Conservation (phyloP, 495 filamentous ascomycete species). For the Penicillium canescens region DNA sequence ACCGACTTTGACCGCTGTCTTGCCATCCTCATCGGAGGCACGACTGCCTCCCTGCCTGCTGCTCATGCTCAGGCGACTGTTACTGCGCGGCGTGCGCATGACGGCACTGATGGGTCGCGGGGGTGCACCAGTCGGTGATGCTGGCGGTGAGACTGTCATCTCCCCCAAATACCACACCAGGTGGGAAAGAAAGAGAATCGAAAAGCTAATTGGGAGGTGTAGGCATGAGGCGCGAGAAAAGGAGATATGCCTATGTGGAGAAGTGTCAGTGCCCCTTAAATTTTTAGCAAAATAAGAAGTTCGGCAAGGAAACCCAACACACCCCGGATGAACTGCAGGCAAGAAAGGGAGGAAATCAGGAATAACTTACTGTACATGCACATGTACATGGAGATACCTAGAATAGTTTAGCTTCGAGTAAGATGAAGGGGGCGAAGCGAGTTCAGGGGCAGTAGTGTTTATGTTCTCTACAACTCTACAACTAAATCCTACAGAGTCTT, state of each 20-base stretch:
- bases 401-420: conserved; percentile 22
- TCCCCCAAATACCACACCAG: conserved; percentile 26
- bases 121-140: conserved; percentile 55
- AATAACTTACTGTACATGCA: background rate
- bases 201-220: conserved; percentile 17
- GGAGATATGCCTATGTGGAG: conserved; percentile 16
- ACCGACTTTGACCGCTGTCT: conserved; percentile 99
- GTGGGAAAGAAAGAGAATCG: conserved; percentile 18
- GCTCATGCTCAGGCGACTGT: conserved; percentile 85
- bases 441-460: background rate
- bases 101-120: conserved; percentile 84
- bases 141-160: conserved; percentile 59
- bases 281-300: conserved; percentile 3
- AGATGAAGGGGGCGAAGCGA: conserved; percentile 23
- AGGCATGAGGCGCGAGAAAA: conserved; percentile 23
- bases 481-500: background rate
- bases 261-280: conserved; percentile 15
- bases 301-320: background rate
- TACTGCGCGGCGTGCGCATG: conserved; percentile 78
- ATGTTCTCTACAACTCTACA: background rate
- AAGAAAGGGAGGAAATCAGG: conserved; percentile 2
- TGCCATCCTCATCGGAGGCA: conserved; percentile 89
- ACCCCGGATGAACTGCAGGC: background rate
- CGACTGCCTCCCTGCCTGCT: conserved; percentile 81
- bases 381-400: conserved; percentile 10